Conservation (phyloP, 2,329 filamentous ascomycete species). For the Alternaria ethzedia region DNA sequence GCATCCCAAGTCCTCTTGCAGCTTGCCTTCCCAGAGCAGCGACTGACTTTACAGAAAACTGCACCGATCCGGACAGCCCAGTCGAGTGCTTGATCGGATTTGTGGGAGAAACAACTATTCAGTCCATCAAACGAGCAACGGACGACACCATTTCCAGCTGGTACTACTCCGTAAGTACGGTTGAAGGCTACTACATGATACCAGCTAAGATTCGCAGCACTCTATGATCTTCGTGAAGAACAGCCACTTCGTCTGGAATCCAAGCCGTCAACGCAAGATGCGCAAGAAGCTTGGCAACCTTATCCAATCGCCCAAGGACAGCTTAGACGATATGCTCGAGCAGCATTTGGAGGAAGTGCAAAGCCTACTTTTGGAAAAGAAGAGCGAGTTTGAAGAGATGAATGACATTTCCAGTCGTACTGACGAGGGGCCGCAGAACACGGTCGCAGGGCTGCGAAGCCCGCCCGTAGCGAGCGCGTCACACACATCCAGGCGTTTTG, state of each 20-base stretch:
- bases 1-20: conserved; percentile 5
- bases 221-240: conserved; percentile 79
- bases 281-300: conserved; percentile 65
- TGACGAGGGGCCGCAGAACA: conserved; percentile 24
- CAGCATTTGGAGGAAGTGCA: conserved; percentile 60
- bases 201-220: conserved; percentile 53
- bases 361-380: conserved; percentile 52
- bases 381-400: conserved; percentile 47
- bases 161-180: conserved; percentile 70
- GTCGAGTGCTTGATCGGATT: conserved; percentile 81
- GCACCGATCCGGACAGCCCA: conserved; percentile 61
- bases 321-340: conserved; percentile 64
- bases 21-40: not conserved
- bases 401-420: conserved; percentile 25
- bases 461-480: conserved; percentile 24
- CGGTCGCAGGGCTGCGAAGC: conserved; percentile 25
- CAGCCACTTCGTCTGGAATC: conserved; percentile 77
- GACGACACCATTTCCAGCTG: conserved; percentile 81
- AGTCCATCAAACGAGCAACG: conserved; percentile 68
- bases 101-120: conserved; percentile 74
- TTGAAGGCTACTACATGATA: not conserved
- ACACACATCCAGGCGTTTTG: conserved; percentile 16
- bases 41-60: conserved; percentile 52
- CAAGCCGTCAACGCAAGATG: conserved; percentile 62
- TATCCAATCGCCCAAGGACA: conserved; percentile 52